A percentile compares a stretch with the other conserved stretches of the same genome.
Evolutionary conservation across 495 filamentous ascomycete species (phyloP).

Genomic region (Neurospora intermedia): DNA sequence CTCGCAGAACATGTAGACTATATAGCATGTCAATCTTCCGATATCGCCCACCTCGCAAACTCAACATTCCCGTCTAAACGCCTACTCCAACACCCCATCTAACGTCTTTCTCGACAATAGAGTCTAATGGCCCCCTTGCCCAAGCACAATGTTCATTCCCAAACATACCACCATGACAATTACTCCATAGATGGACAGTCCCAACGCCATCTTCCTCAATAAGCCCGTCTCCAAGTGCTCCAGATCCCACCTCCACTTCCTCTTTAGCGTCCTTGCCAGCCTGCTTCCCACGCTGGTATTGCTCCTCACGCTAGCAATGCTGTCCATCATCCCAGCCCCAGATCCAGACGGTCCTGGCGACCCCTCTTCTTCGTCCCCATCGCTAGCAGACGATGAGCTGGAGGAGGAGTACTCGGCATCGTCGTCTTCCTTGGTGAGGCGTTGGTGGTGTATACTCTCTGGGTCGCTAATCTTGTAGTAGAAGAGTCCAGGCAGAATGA

Average conservation of each 20-base stretch:
- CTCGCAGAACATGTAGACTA: neutral
- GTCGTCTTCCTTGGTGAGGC: slow-evolving; percentile 82
- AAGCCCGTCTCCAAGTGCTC: slow-evolving; percentile 41
- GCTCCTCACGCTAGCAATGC: slow-evolving; percentile 35
- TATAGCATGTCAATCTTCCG: too few relatives aligned
- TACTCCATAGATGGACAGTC: slow-evolving; percentile 69
- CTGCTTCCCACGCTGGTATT: slow-evolving; percentile 20
- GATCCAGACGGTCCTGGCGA: slow-evolving; percentile 14
- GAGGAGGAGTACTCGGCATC: slow-evolving; percentile 38
- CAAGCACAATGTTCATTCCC: slow-evolving; percentile 48
- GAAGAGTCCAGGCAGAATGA: slow-evolving; percentile 90
- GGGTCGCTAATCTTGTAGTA: slow-evolving; percentile 96
- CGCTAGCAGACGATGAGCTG: slow-evolving; percentile 24
- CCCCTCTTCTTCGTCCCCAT: slow-evolving; percentile 20
- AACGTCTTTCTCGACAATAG: neutral
- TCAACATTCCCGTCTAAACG: too few relatives aligned
- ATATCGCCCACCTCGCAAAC: too few relatives aligned
- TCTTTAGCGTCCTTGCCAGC: slow-evolving; percentile 15
- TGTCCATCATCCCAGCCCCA: slow-evolving; percentile 35
- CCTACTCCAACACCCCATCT: neutral
- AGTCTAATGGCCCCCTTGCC: neutral
- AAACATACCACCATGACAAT: slow-evolving; percentile 86
- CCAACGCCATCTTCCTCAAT: slow-evolving; percentile 62
- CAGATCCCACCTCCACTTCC: slow-evolving; percentile 36
- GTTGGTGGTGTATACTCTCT: slow-evolving; percentile 70